These are phyloP conservation scores for Quercus engelmannii DNA, from an alignment of 306 rosid species.

Conservation along the genomic window DNA sequence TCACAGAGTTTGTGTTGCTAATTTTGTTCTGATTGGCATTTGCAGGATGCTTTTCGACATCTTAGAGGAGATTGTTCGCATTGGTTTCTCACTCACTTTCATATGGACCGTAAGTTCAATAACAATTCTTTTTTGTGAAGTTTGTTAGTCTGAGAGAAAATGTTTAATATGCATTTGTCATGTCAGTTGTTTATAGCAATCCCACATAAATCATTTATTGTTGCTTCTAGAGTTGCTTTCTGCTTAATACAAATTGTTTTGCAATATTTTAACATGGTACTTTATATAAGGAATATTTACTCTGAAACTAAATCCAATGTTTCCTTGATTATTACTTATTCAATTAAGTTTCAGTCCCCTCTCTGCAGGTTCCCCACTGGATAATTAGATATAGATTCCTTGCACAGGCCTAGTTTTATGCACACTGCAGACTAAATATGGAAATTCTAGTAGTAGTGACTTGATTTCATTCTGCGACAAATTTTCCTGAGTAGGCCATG, in stretches of 20 bases:
- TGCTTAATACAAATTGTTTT: neutral
- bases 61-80: constrained; percentile 89
- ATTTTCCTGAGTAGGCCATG: neutral
- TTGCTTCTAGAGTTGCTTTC: neutral
- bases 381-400: neutral
- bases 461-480: neutral
- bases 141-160: neutral
- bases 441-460: neutral
- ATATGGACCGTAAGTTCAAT: constrained; percentile 87
- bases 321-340: neutral
- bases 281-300: neutral
- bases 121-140: constrained; percentile 1
- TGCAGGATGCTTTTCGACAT: constrained; percentile 93
- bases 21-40: constrained; percentile 18
- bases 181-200: neutral
- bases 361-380: neutral
- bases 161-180: neutral
- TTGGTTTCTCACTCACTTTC: constrained; percentile 97
- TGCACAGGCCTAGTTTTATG: neutral
- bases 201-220: neutral
- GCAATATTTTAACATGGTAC: neutral
- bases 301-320: neutral
- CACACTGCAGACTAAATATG: neutral
- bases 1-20: neutral
- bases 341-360: neutral